These are phyloP conservation scores for Talaromyces proteolyticus DNA, from an alignment of 495 filamentous ascomycete genomes.

Conservation along the genomic window DNA sequence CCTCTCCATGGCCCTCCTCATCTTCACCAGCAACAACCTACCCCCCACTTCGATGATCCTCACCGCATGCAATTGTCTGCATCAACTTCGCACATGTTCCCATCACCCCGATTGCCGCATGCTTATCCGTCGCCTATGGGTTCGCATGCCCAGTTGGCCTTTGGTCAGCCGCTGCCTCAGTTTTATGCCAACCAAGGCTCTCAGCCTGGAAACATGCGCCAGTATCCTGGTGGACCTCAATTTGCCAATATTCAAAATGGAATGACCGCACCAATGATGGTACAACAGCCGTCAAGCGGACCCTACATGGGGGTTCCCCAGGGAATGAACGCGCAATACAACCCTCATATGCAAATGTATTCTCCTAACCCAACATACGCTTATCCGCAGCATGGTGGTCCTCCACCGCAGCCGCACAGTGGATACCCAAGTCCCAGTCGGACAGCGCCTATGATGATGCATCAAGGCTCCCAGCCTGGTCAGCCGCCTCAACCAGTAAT, in stretches of 20 bases:
- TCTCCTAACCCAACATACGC: conserved; percentile 61
- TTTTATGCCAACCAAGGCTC: conserved; percentile 63
- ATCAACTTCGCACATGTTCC: conserved; percentile 68
- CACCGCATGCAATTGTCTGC: conserved; percentile 83
- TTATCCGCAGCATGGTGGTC: conserved; percentile 52
- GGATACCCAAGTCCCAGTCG: conserved; percentile 82
- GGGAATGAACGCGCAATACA: conserved; percentile 51
- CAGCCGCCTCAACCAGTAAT: conserved; percentile 52
- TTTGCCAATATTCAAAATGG: conserved; percentile 59
- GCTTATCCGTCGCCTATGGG: conserved; percentile 68
- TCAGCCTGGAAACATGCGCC: conserved; percentile 36
- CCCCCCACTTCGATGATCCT: conserved; percentile 65
- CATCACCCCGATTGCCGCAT: conserved; percentile 71
- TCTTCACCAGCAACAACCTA: conserved; percentile 62
- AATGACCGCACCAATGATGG: conserved; percentile 76
- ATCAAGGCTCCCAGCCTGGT: conserved; percentile 70
- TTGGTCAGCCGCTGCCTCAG: conserved; percentile 66
- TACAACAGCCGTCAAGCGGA: conserved; percentile 61
- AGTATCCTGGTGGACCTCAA: conserved; percentile 49
- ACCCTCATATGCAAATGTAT: conserved; percentile 69
- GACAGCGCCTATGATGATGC: conserved; percentile 78
- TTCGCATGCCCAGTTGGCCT: conserved; percentile 60
- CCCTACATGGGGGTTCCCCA: conserved; percentile 48
- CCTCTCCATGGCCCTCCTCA: conserved; percentile 61
- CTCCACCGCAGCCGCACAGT: conserved; percentile 61